Conservation (phyloP, 805 yeast species). For the Yamadazyma akitaensis region DNA sequence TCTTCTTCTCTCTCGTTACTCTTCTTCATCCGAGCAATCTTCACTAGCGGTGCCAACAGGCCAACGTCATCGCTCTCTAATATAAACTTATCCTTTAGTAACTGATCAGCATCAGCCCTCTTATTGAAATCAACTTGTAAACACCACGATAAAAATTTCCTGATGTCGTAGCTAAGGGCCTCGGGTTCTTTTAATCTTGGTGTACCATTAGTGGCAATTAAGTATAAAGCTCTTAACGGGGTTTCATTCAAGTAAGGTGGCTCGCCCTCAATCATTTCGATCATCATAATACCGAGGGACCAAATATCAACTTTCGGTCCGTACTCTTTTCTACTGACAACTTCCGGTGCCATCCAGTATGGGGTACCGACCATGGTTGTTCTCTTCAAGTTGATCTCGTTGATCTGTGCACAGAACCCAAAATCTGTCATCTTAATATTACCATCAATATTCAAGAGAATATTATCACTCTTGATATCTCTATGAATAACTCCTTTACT, state of each 20-base stretch:
- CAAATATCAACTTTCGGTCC: slow-evolving; percentile 97
- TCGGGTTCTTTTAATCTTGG: slow-evolving; percentile 91
- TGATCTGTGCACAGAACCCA: slow-evolving; percentile 90
- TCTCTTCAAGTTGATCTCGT: slow-evolving; percentile 64
- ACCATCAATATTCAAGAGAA: slow-evolving; percentile 77
- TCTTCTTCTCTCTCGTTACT: slow-evolving; percentile 18
- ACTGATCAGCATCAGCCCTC: slow-evolving; percentile 73
- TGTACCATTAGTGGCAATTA: slow-evolving; percentile 96
- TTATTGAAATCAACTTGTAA: slow-evolving; percentile 79
- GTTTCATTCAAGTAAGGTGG: slow-evolving; percentile 97
- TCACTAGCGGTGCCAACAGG: slow-evolving; percentile 70
- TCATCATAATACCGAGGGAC: slow-evolving; percentile 97
- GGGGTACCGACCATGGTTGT: slow-evolving; percentile 99
- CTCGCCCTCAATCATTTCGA: slow-evolving; percentile 98
- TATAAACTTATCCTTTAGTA: slow-evolving; percentile 66
- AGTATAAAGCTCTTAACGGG: slow-evolving; percentile 87
- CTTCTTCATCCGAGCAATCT: slow-evolving; percentile 68
- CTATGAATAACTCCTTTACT: slow-evolving; percentile 91
- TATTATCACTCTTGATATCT: slow-evolving; percentile 94
- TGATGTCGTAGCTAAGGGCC: slow-evolving; percentile 61
- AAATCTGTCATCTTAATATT: slow-evolving; percentile 93
- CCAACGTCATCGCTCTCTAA: slow-evolving; percentile 57
- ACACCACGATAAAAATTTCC: slow-evolving; percentile 70
- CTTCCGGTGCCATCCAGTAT: slow-evolving; percentile 99
- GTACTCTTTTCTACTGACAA: slow-evolving; percentile 89